phyloP scores from a whole-genome alignment of 345 rosid genomes.

The Camelina neglecta region DNA sequence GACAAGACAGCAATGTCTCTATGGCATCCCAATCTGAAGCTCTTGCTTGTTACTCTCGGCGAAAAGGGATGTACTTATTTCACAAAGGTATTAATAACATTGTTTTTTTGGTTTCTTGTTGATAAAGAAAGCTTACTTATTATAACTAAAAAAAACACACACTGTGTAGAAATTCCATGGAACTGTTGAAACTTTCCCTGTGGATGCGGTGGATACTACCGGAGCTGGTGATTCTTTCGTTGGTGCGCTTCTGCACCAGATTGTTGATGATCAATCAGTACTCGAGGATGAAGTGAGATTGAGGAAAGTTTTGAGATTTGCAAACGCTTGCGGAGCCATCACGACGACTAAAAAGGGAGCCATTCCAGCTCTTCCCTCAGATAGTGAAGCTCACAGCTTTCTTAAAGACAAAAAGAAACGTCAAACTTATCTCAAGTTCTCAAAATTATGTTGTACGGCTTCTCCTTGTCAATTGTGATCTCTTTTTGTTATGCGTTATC shows the following conservation, averaged over 20 bases:
- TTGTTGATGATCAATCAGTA: conserved; percentile 74
- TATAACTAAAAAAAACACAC: too few species aligned
- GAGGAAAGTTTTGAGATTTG: conserved; percentile 73
- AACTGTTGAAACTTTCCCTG: conserved; percentile 74
- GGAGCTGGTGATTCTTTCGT: conserved; percentile 98
- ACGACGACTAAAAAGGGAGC: conserved; percentile 98
- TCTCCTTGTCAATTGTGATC: not conserved
- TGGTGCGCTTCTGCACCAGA: conserved; percentile 77
- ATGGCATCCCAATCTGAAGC: conserved; percentile 59
- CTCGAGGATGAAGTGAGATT: conserved; percentile 74
- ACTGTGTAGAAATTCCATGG: conserved; percentile 72
- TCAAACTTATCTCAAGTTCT: not conserved
- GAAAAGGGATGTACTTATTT: conserved; percentile 62
- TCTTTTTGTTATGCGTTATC: too few species aligned
- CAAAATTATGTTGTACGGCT: not conserved
- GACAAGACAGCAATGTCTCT: conserved; percentile 42
- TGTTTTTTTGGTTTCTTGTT: not conserved
- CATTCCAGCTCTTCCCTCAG: conserved; percentile 83
- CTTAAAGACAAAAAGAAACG: conserved; percentile 44
- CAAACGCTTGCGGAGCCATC: conserved; percentile 95
- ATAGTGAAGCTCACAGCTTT: conserved; percentile 56
- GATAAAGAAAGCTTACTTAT: not conserved
- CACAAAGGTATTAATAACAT: conserved; percentile 42
- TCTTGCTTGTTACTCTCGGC: conserved; percentile 67
- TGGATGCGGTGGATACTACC: conserved; percentile 80